Base-by-base conservation (phyloP, 148 eudicot species). In the Cornus florida region DNA sequence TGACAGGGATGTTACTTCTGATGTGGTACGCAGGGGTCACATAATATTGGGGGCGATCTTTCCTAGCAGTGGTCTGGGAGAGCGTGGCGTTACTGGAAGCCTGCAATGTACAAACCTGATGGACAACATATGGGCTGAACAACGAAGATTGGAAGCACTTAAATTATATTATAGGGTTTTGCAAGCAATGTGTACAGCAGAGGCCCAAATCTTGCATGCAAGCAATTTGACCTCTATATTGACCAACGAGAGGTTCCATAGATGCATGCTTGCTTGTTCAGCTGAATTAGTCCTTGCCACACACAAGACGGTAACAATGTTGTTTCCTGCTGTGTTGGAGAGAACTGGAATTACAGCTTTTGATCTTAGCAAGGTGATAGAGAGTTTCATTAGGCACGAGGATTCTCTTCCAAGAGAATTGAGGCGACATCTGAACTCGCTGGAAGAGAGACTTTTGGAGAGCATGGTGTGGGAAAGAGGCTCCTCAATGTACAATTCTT, bases 381-480 rank as follows among this genome's bases (percentile, higher is more conserved):
- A 94, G 83, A 94, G 98, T 86, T 97, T 97, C 56, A 87, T 97
- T 73, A 88, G 99, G 57, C 99, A 97, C 60, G 99, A 97, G 84
- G 99, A 94, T 48, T 84, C 92, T 65, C 92, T 97, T 80, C 99
- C 99, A 11, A 87, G 99, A 84, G 99, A 97, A 84, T 83, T 97
- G 76, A 89, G 94, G 59, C 86, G 99, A 79, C 98, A 97, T 86
- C 84, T 97, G 62, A 97, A 97, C 83, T 94, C 99, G 35, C 80
- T 97, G 74, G 99, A 97, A 87, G 99, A 97, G 79, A 83, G 94
- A 75, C 92, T 97, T 59, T 82, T 97, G 83, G 99, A 97, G 89
- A 92, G 97, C 88, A 90, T 92, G 97, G 98, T 97, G 6, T 97
- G 99, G 99, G 99, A 92, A 81, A 97, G 90, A 81, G 99, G 99